These are phyloP conservation scores for Lipomyces sp. DNA, from an alignment of 805 yeast species.

Conservation along the genomic window DNA sequence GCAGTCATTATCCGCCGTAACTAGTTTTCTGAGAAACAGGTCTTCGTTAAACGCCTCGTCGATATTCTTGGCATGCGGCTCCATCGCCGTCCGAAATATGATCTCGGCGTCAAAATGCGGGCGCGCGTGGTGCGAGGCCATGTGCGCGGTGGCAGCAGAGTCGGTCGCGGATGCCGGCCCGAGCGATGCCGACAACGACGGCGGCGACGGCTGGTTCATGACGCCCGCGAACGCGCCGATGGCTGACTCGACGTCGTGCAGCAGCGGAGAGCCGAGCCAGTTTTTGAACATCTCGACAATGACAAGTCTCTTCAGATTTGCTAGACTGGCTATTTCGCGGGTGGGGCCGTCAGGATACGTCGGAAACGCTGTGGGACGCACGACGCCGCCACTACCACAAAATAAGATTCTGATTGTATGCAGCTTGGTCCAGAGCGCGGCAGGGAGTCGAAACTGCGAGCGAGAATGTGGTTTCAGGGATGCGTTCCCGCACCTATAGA, in stretches of 20 bases:
- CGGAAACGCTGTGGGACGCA: not conserved
- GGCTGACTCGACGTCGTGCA: not conserved
- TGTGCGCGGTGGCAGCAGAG: not conserved
- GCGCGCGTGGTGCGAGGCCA: not conserved
- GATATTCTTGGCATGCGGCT: constrained; percentile 12
- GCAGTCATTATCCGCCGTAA: no score
- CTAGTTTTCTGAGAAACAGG: not conserved
- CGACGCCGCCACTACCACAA: constrained; percentile 1
- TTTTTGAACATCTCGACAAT: constrained; percentile 1
- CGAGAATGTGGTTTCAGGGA: constrained; percentile 1
- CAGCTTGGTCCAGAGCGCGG: constrained; percentile 12
- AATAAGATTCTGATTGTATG: constrained; percentile 6
- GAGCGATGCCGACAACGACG: no score
- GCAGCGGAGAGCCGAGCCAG: not conserved
- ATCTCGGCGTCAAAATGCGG: constrained; percentile 3
- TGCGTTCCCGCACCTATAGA: constrained; percentile 11
- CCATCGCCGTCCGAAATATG: constrained; percentile 2
- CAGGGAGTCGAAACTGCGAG: constrained; percentile 7
- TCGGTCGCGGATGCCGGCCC: not conserved
- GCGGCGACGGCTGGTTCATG: not conserved
- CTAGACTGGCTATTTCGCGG: no score
- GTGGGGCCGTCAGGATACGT: no score
- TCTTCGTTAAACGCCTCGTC: constrained; percentile 7
- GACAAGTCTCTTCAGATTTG: not conserved
- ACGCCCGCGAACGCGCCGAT: not conserved